A percentile compares a stretch with the other conserved stretches of the same genome.
phyloP scores from a whole-genome alignment of 805 yeast genomes.

The Metschnikowia santaceciliae region DNA sequence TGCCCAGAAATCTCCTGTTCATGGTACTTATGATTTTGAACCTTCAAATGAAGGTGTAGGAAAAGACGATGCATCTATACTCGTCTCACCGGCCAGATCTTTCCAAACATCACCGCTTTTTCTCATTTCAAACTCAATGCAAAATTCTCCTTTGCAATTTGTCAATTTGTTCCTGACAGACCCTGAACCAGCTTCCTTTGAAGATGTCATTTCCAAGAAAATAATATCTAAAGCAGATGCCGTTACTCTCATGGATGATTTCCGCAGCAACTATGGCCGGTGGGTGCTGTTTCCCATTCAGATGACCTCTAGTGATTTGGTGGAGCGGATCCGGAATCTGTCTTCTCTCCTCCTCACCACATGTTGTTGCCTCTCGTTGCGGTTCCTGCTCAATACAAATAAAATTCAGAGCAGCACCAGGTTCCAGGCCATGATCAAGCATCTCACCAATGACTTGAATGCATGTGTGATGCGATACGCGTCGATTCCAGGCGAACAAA shows the following conservation, averaged over 20 bases:
- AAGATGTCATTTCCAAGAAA: conserved; percentile 49
- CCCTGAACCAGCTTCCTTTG: conserved; percentile 9
- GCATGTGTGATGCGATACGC: conserved; percentile 35
- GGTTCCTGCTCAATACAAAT: conserved; percentile 40
- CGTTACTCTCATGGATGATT: conserved; percentile 48
- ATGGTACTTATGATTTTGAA: not conserved
- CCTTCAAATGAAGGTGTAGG: not conserved
- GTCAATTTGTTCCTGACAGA: conserved; percentile 22
- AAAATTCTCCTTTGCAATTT: conserved; percentile 34
- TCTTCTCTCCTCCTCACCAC: conserved; percentile 66
- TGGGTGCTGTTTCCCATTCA: conserved; percentile 72
- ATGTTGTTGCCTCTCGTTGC: conserved; percentile 58
- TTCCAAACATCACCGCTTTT: conserved; percentile 43
- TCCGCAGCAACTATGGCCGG: conserved; percentile 65
- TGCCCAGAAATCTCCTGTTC: not conserved
- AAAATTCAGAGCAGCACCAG: conserved; percentile 25
- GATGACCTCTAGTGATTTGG: conserved; percentile 44
- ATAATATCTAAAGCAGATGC: conserved; percentile 49
- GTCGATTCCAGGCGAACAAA: conserved; percentile 18
- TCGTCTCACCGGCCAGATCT: conserved; percentile 36
- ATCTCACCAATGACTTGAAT: conserved; percentile 49
- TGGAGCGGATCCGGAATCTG: conserved; percentile 44
- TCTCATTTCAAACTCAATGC: conserved; percentile 32
- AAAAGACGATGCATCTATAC: conserved; percentile 1
- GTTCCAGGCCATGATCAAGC: conserved; percentile 39